These are phyloP conservation scores for Pisolithus microcarpus DNA, from an alignment of 768 basidiomycete species.

Conservation along the genomic window DNA sequence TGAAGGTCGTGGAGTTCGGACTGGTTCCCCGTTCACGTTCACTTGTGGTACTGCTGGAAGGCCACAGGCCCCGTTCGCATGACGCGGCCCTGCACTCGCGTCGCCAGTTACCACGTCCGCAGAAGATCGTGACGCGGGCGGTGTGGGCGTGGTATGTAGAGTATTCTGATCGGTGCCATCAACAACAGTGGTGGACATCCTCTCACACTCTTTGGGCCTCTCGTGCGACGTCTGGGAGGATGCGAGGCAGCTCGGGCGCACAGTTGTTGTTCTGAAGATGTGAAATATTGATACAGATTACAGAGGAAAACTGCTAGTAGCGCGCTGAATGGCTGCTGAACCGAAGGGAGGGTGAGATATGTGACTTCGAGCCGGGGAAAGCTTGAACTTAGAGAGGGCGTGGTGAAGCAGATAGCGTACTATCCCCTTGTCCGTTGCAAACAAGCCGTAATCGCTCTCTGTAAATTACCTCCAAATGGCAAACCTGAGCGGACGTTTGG, in stretches of 20 bases:
- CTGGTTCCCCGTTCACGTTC: constrained; percentile 29
- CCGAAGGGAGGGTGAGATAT: constrained; percentile 8
- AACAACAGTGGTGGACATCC: constrained; percentile 18
- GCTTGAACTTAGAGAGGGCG: constrained; percentile 16
- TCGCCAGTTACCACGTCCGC: constrained; percentile 1
- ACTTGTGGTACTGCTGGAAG: constrained; percentile 27
- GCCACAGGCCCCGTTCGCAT: neutral
- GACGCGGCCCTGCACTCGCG: neutral
- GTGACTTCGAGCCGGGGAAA: constrained; percentile 17
- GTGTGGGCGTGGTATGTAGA: constrained; percentile 2
- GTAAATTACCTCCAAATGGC: constrained; percentile 12
- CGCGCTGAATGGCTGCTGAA: constrained; percentile 6
- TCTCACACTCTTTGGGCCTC: neutral
- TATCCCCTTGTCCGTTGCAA: constrained; percentile 1
- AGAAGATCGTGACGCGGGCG: neutral
- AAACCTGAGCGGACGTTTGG: constrained; percentile 2
- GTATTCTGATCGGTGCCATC: constrained; percentile 22
- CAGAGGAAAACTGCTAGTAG: neutral
- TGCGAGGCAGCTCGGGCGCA: constrained; percentile 3
- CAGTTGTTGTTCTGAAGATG: neutral
- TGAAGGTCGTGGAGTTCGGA: constrained; percentile 28
- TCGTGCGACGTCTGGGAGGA: constrained; percentile 6
- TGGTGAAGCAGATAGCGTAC: constrained; percentile 16
- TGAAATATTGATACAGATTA: neutral
- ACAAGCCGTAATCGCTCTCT: constrained; percentile 17